These are phyloP conservation scores for Aspergillus homomorphus DNA, from an alignment of 495 filamentous ascomycete species.

Conservation along the genomic window DNA sequence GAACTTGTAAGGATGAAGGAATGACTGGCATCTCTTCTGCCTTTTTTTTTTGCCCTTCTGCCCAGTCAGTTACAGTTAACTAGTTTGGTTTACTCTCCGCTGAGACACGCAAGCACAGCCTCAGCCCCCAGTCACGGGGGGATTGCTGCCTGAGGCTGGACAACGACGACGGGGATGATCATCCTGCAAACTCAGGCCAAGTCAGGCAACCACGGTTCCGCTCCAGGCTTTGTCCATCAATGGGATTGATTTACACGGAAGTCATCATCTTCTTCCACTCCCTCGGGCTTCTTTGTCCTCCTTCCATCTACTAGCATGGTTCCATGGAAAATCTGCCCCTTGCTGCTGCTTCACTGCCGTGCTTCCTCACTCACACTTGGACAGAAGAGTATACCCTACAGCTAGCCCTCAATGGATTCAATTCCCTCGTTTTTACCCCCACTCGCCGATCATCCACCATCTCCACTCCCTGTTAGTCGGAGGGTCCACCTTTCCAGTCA, in stretches of 20 bases:
- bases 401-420: no score
- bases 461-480: not conserved
- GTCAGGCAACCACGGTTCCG: conserved; percentile 11
- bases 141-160: conserved; percentile 16
- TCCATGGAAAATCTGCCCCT: no score
- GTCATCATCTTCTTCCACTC: not conserved
- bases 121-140: conserved; percentile 19
- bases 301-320: no score
- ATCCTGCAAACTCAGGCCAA: not conserved
- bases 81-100: not conserved
- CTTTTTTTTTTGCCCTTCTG: not conserved
- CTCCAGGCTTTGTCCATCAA: not conserved
- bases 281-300: no score
- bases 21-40: not conserved
- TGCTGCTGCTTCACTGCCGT: no score
- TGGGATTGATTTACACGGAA: no score
- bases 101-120: conserved; percentile 10
- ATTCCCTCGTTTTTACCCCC: not conserved
- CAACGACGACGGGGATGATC: not conserved
- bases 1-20: not conserved
- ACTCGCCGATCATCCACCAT: not conserved
- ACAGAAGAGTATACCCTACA: no score
- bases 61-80: not conserved
- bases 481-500: not conserved
- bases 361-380: no score